Percentiles rank a stretch among this genome's conserved stretches.
phyloP scores from a whole-genome alignment of 1,284 basidiomycete species.

The Leccinum huronense region DNA sequence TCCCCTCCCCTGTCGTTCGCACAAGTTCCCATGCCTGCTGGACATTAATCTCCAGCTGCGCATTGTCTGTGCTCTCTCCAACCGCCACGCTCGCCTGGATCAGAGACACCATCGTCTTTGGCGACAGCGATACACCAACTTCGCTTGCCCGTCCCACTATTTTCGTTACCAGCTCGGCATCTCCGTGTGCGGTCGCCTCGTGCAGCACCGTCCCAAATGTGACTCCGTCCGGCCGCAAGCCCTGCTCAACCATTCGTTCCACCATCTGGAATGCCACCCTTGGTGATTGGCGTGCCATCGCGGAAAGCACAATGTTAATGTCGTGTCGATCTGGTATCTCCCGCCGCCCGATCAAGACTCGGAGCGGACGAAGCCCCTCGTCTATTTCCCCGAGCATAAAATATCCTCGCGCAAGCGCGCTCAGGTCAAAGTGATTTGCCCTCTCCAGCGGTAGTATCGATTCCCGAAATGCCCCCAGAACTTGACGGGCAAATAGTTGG shows the following conservation, averaged over 20 bases:
- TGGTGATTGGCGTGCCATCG: constrained; percentile 51
- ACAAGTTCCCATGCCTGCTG: constrained; percentile 45
- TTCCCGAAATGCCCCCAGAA: constrained; percentile 45
- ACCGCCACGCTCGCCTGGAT: constrained; percentile 44
- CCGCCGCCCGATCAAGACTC: constrained; percentile 44
- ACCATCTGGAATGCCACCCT: constrained; percentile 47
- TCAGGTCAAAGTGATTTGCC: constrained; percentile 54
- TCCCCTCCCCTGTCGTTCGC: constrained; percentile 36
- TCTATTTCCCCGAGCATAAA: constrained; percentile 53
- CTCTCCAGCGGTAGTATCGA: constrained; percentile 45
- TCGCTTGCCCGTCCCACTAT: constrained; percentile 42
- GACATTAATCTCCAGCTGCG: constrained; percentile 37
- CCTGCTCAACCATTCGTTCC: constrained; percentile 45
- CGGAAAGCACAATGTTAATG: constrained; percentile 58
- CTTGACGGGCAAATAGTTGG: constrained; percentile 43
- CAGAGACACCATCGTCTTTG: constrained; percentile 49
- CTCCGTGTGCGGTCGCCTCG: constrained; percentile 46
- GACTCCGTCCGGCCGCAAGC: constrained; percentile 50
- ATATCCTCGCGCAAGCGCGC: constrained; percentile 58
- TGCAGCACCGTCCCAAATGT: constrained; percentile 63
- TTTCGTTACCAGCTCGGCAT: constrained; percentile 44
- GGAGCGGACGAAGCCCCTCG: constrained; percentile 50
- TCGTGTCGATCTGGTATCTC: constrained; percentile 61
- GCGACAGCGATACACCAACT: constrained; percentile 39
- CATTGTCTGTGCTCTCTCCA: constrained; percentile 28